A percentile compares a stretch with the other conserved stretches of the same genome.
Conservation (phyloP, 2,329 filamentous ascomycete species). For the Talaromyces funiculosus region DNA sequence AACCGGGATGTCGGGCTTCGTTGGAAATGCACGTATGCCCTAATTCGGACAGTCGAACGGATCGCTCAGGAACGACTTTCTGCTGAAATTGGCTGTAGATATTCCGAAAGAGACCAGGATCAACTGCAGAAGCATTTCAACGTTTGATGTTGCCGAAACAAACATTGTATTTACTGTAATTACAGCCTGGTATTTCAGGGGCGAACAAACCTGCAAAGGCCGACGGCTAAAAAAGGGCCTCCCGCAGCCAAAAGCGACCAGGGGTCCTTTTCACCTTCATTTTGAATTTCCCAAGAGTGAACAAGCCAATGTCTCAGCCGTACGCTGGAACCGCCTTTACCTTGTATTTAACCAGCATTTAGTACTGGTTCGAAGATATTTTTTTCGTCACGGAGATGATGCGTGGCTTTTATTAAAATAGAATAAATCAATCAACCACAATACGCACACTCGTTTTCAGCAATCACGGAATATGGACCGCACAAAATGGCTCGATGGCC, state of each 20-base stretch:
- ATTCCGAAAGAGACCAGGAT: too few species aligned
- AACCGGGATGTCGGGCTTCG: too few species aligned
- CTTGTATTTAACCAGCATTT: not conserved
- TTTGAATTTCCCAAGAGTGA: not conserved
- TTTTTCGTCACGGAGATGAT: not conserved
- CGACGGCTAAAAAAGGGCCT: not conserved
- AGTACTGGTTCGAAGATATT: not conserved
- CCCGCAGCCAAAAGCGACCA: not conserved
- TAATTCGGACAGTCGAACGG: not conserved
- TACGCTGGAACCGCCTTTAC: not conserved
- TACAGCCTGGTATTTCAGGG: not conserved
- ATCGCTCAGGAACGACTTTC: not conserved
- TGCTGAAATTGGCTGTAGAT: not conserved
- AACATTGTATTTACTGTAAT: not conserved
- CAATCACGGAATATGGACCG: not conserved
- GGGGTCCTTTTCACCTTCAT: not conserved
- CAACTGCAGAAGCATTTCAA: too few species aligned
- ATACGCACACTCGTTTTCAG: not conserved
- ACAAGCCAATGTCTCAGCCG: not conserved
- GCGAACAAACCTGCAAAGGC: not conserved
- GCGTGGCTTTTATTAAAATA: not conserved
- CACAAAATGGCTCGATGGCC: constrained; percentile 23
- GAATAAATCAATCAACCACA: not conserved
- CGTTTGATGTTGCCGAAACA: not conserved
- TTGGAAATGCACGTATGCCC: not conserved